Percentiles rank a stretch among this genome's conserved stretches.
phyloP scores from a whole-genome alignment of 345 rosid genomes.

The Aegle marmelos region DNA sequence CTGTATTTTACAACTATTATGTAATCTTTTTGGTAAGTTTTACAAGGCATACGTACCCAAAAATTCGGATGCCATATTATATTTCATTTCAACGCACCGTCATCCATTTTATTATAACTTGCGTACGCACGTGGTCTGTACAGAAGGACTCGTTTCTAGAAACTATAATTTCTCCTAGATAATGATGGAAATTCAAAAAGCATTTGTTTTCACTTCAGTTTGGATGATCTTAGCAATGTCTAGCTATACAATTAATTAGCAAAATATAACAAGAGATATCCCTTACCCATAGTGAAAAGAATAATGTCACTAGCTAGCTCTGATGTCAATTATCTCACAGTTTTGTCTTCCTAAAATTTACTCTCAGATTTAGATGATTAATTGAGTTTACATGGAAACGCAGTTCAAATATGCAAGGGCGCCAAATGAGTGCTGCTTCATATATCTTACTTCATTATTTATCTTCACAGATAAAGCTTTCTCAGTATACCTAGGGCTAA shows the following conservation, averaged over 20 bases:
- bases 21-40: no score
- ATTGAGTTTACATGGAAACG: background rate
- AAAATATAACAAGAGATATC: background rate
- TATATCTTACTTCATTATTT: background rate
- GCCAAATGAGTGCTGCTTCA: background rate
- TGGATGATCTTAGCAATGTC: no score
- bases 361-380: background rate
- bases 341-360: background rate
- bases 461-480: background rate
- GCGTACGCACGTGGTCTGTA: no score
- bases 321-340: background rate
- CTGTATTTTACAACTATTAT: no score
- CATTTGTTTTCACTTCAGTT: background rate
- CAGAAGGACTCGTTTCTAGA: no score
- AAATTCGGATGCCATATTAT: no score
- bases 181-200: background rate
- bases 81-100: no score
- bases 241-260: background rate
- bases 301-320: background rate
- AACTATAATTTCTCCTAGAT: no score
- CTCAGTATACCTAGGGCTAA: background rate
- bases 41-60: no score
- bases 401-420: background rate
- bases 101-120: no score
- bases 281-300: background rate